Percentiles rank a stretch among this genome's conserved stretches.
phyloP scores from a whole-genome alignment of 202 grass and related monocot genomes.

The Cymbopogon flexuosus region DNA sequence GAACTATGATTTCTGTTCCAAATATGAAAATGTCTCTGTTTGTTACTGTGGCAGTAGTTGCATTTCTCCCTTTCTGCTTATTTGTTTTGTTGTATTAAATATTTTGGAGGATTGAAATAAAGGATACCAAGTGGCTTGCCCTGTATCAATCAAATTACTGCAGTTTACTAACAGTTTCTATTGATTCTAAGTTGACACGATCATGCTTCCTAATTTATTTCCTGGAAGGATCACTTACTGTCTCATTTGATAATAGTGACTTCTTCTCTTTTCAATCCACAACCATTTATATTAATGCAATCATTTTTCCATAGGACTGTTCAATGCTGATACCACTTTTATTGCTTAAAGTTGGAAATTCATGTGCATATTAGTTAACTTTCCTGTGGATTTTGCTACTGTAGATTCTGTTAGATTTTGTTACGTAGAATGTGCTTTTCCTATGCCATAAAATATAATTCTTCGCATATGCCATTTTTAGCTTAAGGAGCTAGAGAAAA shows the following conservation, averaged over 20 bases:
- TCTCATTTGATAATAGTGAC: not conserved
- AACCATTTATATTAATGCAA: not conserved
- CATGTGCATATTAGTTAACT: not conserved
- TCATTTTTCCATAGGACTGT: not conserved
- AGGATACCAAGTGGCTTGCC: not conserved
- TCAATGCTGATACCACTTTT: not conserved
- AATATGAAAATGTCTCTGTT: not conserved
- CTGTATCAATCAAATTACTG: not conserved
- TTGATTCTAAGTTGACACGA: not conserved
- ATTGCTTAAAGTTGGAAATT: constrained; percentile 2
- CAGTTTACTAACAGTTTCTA: not conserved
- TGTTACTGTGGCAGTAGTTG: not conserved
- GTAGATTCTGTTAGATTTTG: not conserved
- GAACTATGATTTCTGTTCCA: not conserved
- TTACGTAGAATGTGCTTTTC: constrained; percentile 10
- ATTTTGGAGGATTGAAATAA: not conserved
- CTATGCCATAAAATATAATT: not conserved
- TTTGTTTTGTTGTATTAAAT: not conserved
- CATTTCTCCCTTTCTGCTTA: not conserved
- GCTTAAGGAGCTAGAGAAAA: constrained; percentile 97
- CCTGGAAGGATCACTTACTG: not conserved
- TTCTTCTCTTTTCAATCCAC: not conserved
- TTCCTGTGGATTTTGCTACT: not conserved
- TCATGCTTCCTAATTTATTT: not conserved
- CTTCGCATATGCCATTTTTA: constrained; percentile 10